Conservation (phyloP, 371 early-diverging fungal genomes). For the Mortierella sp. region DNA sequence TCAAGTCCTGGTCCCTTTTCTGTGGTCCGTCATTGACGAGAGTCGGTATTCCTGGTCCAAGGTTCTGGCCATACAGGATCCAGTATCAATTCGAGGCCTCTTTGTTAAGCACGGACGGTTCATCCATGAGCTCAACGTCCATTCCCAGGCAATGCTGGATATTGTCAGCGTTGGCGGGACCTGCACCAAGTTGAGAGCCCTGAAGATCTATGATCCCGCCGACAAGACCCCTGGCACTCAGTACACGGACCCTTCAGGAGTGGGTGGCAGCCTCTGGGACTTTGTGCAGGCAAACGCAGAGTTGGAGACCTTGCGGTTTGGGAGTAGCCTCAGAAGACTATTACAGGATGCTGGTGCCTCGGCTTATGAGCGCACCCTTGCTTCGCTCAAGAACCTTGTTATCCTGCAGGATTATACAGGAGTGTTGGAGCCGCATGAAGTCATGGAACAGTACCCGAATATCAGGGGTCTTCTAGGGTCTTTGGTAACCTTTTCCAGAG, state of each 20-base stretch:
- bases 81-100: neutral
- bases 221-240: neutral
- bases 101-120: neutral
- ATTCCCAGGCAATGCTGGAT: neutral
- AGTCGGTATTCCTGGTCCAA: neutral
- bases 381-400: neutral
- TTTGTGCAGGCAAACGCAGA: neutral
- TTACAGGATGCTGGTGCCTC: neutral
- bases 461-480: neutral
- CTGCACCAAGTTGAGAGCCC: neutral
- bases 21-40: neutral
- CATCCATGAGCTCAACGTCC: neutral
- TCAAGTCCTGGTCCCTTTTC: neutral
- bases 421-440: neutral
- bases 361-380: neutral
- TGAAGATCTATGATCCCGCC: neutral
- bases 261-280: neutral
- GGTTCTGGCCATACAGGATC: neutral
- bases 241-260: neutral
- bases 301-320: neutral
- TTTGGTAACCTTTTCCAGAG: neutral
- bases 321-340: neutral
- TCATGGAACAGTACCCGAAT: neutral
- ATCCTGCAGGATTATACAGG: neutral
- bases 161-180: neutral